Conservation (phyloP, 2,329 filamentous ascomycete genomes). For the Alternaria brassicicola region DNA sequence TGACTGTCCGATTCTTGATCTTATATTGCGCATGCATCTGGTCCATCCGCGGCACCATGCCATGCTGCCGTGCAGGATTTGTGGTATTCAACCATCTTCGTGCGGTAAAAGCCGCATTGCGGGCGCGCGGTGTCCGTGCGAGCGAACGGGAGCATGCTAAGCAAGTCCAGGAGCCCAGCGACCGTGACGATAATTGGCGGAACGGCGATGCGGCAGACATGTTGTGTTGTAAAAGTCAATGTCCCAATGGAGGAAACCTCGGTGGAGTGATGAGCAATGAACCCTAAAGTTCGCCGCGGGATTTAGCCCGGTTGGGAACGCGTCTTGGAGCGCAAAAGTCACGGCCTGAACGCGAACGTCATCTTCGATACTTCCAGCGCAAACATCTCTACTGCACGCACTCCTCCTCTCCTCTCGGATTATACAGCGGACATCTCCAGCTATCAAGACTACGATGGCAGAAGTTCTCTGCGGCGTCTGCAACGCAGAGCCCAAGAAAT, state of each 20-base stretch:
- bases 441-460: conserved; percentile 34
- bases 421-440: fast-evolving
- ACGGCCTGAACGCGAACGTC: conserved; percentile 1
- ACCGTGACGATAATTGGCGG: conserved; percentile 23
- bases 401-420: fast-evolving
- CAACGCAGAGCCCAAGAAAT: conserved; percentile 53
- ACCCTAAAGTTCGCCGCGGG: conserved; percentile 31
- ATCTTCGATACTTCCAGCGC: background rate
- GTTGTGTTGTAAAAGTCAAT: conserved; percentile 13
- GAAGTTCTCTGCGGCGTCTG: conserved; percentile 52
- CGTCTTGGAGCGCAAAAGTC: conserved; percentile 16
- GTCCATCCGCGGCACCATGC: conserved; percentile 64
- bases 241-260: conserved; percentile 4
- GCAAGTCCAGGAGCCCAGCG: conserved; percentile 47
- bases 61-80: conserved; percentile 34
- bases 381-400: background rate
- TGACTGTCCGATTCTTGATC: conserved; percentile 70
- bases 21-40: conserved; percentile 68
- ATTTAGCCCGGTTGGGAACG: conserved; percentile 36
- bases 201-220: conserved; percentile 39
- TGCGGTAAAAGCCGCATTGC: conserved; percentile 24
- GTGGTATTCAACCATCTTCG: conserved; percentile 45
- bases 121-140: conserved; percentile 20
- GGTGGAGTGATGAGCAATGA: conserved; percentile 35
- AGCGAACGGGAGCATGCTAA: conserved; percentile 43